Conservation (phyloP, 345 rosid species). For the Populus pruinosa region DNA sequence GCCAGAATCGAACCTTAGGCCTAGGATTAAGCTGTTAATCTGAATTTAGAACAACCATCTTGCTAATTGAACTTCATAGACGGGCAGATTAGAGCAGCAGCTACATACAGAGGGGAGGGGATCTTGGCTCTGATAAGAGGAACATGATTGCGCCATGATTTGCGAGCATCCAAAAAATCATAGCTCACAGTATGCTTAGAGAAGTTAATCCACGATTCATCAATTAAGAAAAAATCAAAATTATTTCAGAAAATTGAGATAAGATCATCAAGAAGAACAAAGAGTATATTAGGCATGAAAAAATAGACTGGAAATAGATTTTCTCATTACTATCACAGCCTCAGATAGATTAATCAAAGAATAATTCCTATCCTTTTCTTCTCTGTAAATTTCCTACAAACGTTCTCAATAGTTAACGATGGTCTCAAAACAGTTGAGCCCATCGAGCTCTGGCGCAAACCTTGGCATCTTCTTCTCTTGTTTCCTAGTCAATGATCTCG, state of each 20-base stretch:
- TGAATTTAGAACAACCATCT: not conserved
- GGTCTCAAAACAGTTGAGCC: conserved; percentile 71
- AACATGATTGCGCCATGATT: not conserved
- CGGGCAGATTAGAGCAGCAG: not conserved
- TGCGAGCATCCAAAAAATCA: not conserved
- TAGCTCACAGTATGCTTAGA: not conserved
- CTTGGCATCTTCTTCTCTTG: conserved; percentile 34
- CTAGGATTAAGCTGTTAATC: not conserved
- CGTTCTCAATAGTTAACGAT: conserved; percentile 26
- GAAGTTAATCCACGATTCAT: not conserved
- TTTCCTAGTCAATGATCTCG: not conserved
- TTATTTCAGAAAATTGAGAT: not conserved
- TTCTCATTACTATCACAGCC: not conserved
- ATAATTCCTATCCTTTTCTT: not conserved
- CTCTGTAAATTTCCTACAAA: not conserved
- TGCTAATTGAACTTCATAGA: not conserved
- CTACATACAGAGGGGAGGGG: no score
- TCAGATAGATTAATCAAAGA: not conserved
- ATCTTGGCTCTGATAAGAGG: not conserved
- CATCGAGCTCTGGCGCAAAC: conserved; percentile 59
- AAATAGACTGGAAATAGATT: not conserved
- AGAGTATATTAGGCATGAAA: not conserved
- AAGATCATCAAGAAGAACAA: not conserved
- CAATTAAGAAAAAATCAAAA: not conserved
- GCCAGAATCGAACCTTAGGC: not conserved